Conservation (phyloP, 495 filamentous ascomycete species). For the Penicillium parvum region DNA sequence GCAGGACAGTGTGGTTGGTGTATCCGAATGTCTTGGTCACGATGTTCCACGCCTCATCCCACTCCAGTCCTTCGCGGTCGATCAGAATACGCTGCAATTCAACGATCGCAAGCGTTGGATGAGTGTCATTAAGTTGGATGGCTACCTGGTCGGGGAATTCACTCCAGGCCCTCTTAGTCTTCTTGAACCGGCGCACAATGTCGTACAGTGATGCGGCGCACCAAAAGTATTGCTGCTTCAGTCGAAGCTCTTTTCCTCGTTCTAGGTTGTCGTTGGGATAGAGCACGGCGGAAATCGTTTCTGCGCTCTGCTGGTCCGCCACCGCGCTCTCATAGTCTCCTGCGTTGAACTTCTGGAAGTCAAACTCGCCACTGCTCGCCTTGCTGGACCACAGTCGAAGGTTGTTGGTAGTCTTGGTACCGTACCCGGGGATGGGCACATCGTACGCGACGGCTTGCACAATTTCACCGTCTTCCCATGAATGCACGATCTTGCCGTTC, state of each 20-base stretch:
- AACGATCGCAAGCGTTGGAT: conserved; percentile 93
- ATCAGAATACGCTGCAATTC: conserved; percentile 90
- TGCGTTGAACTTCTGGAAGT: conserved; percentile 99
- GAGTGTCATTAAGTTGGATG: conserved; percentile 97
- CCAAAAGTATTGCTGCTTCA: conserved; percentile 99
- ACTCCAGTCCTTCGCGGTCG: conserved; percentile 84
- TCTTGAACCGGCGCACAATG: conserved; percentile 97
- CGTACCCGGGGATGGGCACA: conserved; percentile 88
- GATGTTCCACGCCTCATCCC: conserved; percentile 90
- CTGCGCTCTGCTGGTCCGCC: conserved; percentile 88
- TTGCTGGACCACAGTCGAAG: conserved; percentile 95
- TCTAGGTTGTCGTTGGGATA: conserved; percentile 98
- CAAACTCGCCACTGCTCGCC: conserved; percentile 93
- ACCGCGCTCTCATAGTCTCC: conserved; percentile 98
- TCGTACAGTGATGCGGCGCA: conserved; percentile 94
- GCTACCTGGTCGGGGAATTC: conserved; percentile 93
- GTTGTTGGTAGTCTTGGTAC: conserved; percentile 90
- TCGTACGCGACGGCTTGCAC: conserved; percentile 94
- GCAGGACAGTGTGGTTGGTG: conserved; percentile 96
- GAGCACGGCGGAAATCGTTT: conserved; percentile 95
- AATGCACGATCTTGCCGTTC: conserved; percentile 62
- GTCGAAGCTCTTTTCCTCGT: conserved; percentile 89
- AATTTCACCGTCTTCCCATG: conserved; percentile 90
- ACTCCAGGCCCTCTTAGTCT: conserved; percentile 83
- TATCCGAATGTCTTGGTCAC: conserved; percentile 80